Percentiles rank a stretch among this genome's conserved stretches.
Conservation (phyloP, 2,329 filamentous ascomycete species). For the Epichloe sp. region DNA sequence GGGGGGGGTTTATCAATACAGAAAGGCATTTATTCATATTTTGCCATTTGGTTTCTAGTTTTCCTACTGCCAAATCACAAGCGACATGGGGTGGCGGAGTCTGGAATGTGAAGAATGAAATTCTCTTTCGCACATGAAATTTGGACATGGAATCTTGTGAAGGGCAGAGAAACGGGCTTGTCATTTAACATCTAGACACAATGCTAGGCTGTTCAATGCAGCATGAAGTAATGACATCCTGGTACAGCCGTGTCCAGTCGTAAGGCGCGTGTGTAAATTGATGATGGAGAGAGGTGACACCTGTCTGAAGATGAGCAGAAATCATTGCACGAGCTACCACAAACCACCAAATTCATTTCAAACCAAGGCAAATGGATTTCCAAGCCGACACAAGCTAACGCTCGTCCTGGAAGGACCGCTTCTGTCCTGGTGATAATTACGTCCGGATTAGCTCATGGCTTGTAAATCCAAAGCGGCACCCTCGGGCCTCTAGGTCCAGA, state of each 20-base stretch:
- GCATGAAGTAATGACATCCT: not conserved
- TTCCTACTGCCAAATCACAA: not conserved
- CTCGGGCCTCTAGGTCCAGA: no score
- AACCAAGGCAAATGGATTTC: no score
- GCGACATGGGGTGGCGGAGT: not conserved
- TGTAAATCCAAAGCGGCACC: no score
- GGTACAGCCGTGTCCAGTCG: not conserved
- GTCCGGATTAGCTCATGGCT: no score
- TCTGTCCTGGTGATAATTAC: no score
- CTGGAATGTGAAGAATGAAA: not conserved
- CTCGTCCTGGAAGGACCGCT: no score
- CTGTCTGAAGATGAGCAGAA: no score
- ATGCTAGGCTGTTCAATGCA: not conserved
- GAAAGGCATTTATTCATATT: conserved; percentile 2
- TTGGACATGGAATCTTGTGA: conserved; percentile 2
- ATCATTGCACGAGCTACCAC: no score
- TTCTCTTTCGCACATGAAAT: not conserved
- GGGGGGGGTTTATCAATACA: conserved; percentile 2
- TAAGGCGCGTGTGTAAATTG: no score
- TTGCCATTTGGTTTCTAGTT: not conserved
- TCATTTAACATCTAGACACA: not conserved
- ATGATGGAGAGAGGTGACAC: no score
- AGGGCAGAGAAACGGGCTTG: not conserved
- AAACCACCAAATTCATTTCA: no score
- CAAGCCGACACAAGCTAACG: no score